These are phyloP conservation scores for Cytospora paraplurivora DNA, from an alignment of 2,329 filamentous ascomycete genomes.

Conservation along the genomic window DNA sequence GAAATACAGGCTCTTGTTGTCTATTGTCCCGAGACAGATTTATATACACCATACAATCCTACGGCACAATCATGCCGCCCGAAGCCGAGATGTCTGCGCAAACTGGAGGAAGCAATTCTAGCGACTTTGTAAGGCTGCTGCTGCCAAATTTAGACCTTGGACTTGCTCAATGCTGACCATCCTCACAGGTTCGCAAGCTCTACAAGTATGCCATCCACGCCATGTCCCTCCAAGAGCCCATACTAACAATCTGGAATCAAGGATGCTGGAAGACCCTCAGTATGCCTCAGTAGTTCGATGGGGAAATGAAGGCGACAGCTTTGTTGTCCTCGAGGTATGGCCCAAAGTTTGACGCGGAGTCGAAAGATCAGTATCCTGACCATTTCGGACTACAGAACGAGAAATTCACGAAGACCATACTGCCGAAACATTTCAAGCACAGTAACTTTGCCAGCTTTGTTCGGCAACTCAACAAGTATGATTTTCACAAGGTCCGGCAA, in stretches of 20 bases:
- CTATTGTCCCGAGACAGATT: not conserved
- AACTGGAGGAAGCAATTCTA: slow-evolving; percentile 73
- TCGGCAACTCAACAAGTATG: slow-evolving; percentile 93
- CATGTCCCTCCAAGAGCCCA: slow-evolving; percentile 19
- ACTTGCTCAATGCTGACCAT: slow-evolving; percentile 25
- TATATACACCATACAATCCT: slow-evolving; percentile 1
- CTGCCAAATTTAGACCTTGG: not conserved
- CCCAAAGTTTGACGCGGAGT: slow-evolving; percentile 14
- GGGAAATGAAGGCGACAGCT: slow-evolving; percentile 93
- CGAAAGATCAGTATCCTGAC: slow-evolving; percentile 27
- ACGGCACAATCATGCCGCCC: slow-evolving; percentile 38
- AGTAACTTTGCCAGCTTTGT: slow-evolving; percentile 98
- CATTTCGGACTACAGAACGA: slow-evolving; percentile 68
- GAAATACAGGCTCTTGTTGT: not conserved
- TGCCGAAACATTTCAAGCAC: slow-evolving; percentile 98
- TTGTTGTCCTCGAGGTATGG: slow-evolving; percentile 91
- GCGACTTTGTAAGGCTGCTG: slow-evolving; percentile 80
- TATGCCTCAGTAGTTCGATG: slow-evolving; percentile 93
- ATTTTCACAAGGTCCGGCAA: slow-evolving; percentile 96
- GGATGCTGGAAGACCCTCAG: slow-evolving; percentile 94
- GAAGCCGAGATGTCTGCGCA: slow-evolving; percentile 43
- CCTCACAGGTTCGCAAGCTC: slow-evolving; percentile 83
- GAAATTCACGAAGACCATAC: slow-evolving; percentile 95
- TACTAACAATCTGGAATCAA: slow-evolving; percentile 45
- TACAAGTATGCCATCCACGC: slow-evolving; percentile 74